Percentiles rank a stretch among this genome's conserved stretches.
Evolutionary conservation across 2,329 filamentous ascomycete species (phyloP).

Genomic region (Neobulgaria alba): DNA sequence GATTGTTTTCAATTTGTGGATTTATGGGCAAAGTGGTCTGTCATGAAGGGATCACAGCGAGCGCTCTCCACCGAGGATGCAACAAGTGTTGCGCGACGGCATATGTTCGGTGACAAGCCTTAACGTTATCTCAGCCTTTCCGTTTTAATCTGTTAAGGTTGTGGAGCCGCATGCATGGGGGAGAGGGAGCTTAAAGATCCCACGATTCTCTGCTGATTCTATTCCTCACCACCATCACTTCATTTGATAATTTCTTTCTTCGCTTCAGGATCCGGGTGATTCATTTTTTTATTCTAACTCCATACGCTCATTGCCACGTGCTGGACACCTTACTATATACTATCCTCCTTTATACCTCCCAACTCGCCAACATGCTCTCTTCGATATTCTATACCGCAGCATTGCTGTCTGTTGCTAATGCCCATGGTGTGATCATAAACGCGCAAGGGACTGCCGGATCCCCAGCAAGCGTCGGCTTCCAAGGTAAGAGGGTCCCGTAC

Average conservation of each 20-base stretch:
- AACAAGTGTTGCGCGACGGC: conserved; percentile 14
- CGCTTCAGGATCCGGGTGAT: conserved; percentile 18
- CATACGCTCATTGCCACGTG: conserved; percentile 26
- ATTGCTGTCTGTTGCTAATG: conserved; percentile 31
- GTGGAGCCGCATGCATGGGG: background rate
- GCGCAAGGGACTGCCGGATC: conserved; percentile 37
- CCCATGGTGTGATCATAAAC: conserved; percentile 39
- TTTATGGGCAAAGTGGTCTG: conserved; percentile 5
- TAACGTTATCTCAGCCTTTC: background rate
- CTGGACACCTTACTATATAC: conserved; percentile 21
- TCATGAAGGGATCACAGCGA: conserved; percentile 3
- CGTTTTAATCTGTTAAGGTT: background rate
- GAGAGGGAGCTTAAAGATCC: conserved; percentile 1
- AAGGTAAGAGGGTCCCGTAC: conserved; percentile 29
- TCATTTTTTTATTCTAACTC: conserved; percentile 19
- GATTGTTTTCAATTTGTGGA: conserved; percentile 10
- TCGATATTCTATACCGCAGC: conserved; percentile 26
- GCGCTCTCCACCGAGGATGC: conserved; percentile 7
- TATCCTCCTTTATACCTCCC: background rate
- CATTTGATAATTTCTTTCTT: conserved; percentile 16
- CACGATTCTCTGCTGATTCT: conserved; percentile 10
- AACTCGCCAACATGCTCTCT: conserved; percentile 31
- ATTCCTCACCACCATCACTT: conserved; percentile 11
- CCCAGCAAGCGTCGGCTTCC: conserved; percentile 35
- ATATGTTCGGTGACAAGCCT: conserved; percentile 4